Base-by-base conservation (phyloP, 768 basidiomycete species). In the Psilocybe cubensis region DNA sequence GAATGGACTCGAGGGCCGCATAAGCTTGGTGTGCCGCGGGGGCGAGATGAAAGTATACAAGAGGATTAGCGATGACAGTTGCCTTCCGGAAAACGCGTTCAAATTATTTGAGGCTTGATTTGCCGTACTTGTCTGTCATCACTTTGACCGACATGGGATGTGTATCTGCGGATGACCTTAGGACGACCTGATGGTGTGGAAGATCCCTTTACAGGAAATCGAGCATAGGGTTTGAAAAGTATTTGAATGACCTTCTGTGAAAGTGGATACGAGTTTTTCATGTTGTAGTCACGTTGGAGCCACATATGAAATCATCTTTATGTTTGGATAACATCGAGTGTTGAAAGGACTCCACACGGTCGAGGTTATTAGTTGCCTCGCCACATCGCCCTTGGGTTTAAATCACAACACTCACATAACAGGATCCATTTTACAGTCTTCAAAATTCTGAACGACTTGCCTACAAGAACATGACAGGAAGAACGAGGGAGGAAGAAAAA, bases 11-110 rank as follows among this genome's bases (percentile, higher is more conserved):
- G 73, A 75, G 2, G 83, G 79, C 0, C 72, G 82, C 9, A 64
- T 91, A 28, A 85, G 79, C 63, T 64, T 91, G 50, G 84, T 89
- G 18, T 84, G 77, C 54, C 68, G 71, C 41, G 68, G 65, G 3
- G 79, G 80, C 2, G 70, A 72, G 21, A 61, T 90, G 59, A 68
- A 76, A 51, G 74, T 88, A 2, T 86, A 82, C 62, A 71, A 79
- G 63, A 76, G 87, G 52, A 76, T 64, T 48, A 72, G 70, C 50
- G 58, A 72, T 31, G 74, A 73, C 3, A 76, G 75, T 49, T 79
- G 72, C 60, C 70, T 86, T 31, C 81, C 84, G 0, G 78, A 83
- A 20, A 71, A 76, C 11, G 63, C 75, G 17, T 62, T 83, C 62
- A 68, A 61, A 45, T 56, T 68, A 20, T 80, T 80, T 55, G 63